Base-by-base conservation (phyloP, 768 basidiomycete genomes). In the Dentipellis fragilis region DNA sequence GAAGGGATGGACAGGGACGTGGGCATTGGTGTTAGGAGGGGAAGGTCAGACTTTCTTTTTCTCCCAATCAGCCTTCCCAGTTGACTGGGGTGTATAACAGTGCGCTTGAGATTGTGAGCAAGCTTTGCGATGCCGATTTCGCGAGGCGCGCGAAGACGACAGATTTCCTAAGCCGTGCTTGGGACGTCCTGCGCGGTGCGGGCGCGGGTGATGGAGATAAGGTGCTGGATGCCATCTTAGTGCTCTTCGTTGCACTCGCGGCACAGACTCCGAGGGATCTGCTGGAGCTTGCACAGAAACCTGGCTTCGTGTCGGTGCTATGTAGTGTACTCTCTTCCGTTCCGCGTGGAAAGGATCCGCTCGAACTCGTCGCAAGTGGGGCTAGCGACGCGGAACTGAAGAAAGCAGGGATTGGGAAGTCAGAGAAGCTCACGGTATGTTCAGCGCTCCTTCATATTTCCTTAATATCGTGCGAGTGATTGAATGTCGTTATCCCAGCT, bases 81-180 rank as follows among this genome's bases (percentile, higher is more conserved):
- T 58, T 57, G n/a, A 34, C 8, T 11, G 3, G 8, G 7, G 21
- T 7, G 34, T 19, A n/a, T 14, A 34, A 2, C 51, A 92, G 89
- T 65, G 89, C 87, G 3, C 67, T 88, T 22, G 89, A 93, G 65
- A 80, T 93, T 11, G 78, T 83, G 3, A 80, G 73, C 12, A 89
- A 91, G 63, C 69, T 92, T 10, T 86, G 84, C 55, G 84, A 88
- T 58, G 54, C 68, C 1, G 87, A 89, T 10, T 93, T 92, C 63
- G 74, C 80, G n/a, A 81, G 89, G 4, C 85, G 85, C 61, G 87
- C 88, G 2, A 87, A 84, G 60, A 81, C 84, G 0, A 80, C 87
- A 0, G 89, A 91, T 63, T 88, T 90, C 57, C 74, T 84, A 23
- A 68, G 71, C 12, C 78, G 76, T 39, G 81, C 85, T 2, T 93